Evolutionary conservation across 306 rosid species (phyloP).

Genomic region (Clitoria ternatea): DNA sequence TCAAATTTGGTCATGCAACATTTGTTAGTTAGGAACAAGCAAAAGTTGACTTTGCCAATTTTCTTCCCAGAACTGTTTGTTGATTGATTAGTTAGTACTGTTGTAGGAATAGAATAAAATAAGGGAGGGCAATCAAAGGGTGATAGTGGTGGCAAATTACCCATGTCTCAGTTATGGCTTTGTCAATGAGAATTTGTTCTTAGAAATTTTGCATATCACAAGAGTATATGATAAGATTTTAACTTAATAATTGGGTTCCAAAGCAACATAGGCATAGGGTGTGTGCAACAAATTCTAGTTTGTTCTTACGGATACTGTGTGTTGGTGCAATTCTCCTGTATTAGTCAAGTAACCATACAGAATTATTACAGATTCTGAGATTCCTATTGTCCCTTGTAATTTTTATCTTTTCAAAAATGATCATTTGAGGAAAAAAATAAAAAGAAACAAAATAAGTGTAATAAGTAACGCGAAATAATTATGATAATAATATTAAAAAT

Average conservation of each 20-base stretch:
- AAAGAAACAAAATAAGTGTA: too few species aligned
- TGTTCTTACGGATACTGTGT: not conserved
- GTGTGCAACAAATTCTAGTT: not conserved
- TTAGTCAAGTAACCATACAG: not conserved
- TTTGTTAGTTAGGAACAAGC: not conserved
- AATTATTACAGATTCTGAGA: too few species aligned
- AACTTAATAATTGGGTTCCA: not conserved
- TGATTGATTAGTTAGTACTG: conserved; percentile 12
- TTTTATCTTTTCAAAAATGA: too few species aligned
- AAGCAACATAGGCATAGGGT: not conserved
- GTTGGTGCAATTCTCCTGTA: not conserved
- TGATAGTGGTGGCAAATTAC: not conserved
- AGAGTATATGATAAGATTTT: conserved; percentile 7
- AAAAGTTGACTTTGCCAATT: conserved; percentile 16
- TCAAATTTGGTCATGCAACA: not conserved
- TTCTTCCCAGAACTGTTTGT: not conserved
- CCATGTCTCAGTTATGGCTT: conserved; percentile 23
- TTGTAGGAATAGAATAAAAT: conserved; percentile 38
- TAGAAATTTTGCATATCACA: not conserved
- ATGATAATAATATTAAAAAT: too few species aligned
- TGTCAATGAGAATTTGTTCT: conserved; percentile 31
- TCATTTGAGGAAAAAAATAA: too few species aligned
- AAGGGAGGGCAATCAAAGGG: not conserved
- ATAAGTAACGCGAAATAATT: too few species aligned
- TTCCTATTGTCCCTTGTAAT: too few species aligned